Percentiles rank a stretch among this genome's conserved stretches.
phyloP scores from a whole-genome alignment of 1,284 basidiomycete species.

The Malassezia yamatoensis region DNA sequence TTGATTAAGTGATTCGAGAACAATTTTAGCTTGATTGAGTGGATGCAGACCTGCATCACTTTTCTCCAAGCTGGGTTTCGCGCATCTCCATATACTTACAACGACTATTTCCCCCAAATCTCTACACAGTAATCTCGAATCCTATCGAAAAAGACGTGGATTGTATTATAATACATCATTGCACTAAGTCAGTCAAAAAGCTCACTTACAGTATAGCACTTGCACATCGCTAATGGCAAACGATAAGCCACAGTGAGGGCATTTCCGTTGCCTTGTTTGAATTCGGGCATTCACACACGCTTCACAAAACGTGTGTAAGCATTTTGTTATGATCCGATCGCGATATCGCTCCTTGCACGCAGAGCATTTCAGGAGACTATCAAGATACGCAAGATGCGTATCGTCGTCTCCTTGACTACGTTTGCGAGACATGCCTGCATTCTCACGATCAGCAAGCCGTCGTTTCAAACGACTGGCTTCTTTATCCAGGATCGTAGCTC shows the following conservation, averaged over 20 bases:
- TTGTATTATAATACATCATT: slow-evolving; percentile 1
- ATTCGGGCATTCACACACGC: slow-evolving; percentile 75
- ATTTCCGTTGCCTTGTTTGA: slow-evolving; percentile 83
- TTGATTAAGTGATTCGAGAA: no score
- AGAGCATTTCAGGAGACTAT: slow-evolving; percentile 77
- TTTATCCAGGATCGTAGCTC: slow-evolving; percentile 26
- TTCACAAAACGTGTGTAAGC: slow-evolving; percentile 90
- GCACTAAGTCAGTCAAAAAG: neutral
- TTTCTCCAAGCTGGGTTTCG: no score
- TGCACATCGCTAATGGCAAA: slow-evolving; percentile 83
- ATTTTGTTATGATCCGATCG: slow-evolving; percentile 77
- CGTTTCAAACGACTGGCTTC: slow-evolving; percentile 30
- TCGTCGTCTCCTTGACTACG: slow-evolving; percentile 19
- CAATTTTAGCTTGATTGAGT: no score
- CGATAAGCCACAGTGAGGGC: slow-evolving; percentile 73
- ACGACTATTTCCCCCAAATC: no score
- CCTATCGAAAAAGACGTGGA: neutral
- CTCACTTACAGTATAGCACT: slow-evolving; percentile 57
- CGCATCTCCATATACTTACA: no score
- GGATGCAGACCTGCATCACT: no score
- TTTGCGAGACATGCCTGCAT: slow-evolving; percentile 30
- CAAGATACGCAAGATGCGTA: slow-evolving; percentile 54
- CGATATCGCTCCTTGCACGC: slow-evolving; percentile 78
- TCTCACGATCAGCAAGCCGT: slow-evolving; percentile 26
- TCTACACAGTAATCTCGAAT: no score